Evolutionary conservation across 345 rosid genomes (phyloP), one percentile per base, ranked within the genome.

Genomic region (Psidium guajava): DNA sequence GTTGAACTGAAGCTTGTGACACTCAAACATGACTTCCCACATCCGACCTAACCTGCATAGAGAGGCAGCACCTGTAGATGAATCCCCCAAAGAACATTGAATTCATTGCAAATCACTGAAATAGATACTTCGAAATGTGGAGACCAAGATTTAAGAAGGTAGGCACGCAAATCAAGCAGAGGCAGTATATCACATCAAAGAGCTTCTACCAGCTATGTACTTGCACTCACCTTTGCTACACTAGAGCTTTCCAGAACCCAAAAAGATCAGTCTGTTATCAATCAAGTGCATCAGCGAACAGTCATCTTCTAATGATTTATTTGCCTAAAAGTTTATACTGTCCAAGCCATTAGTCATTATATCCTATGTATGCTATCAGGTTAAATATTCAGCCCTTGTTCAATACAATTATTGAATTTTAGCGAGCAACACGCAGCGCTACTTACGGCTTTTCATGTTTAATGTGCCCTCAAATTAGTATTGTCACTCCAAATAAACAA

Each of bases 21-120:
- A 97, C 88, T 96, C 97, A 54, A 84, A 87, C 99, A 96, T 97
- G 77, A 90, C 98, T 86, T 92, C 94, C 99, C 99, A 97, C 99
- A 96, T 96, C 84, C 94, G 93, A 87, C 95, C 92, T 85, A 97
- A 88, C 94, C 99, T 97, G 93, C 57, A 85, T 51, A 18, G 32
- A 57, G 82, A 54, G n/a, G 59, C 25, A 0, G 77, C 57, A 82
- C 32, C n/a, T 52, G 58, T 54, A 52, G 47, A 54, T 28, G n/a
- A 54, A 82, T 51, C 58, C 56, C 25, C 55, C 84, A 83, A 54
- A 36, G 47, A 28, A 55, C n/a, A 27, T 22, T 3, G 22, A 56
- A 54, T 83, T 21, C 15, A 82, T 28, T 18, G 40, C 83, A 24
- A 5, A 51, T 81, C 53, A 24, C 40, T 54, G 59, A 27, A 13